Conservation (phyloP, 1,139 yeast genomes). For the Insectozyma bohioensis region DNA sequence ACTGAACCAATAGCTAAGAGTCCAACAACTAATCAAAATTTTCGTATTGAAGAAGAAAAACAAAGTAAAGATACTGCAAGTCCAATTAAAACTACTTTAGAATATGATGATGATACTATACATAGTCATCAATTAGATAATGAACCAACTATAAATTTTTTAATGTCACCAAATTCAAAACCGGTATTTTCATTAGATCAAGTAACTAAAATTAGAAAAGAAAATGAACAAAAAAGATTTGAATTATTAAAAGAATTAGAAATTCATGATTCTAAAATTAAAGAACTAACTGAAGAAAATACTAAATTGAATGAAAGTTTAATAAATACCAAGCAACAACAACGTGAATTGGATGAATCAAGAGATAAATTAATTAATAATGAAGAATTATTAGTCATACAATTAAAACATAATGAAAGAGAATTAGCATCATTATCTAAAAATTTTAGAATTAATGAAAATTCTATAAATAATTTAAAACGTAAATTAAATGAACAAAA, state of each 20-base stretch:
- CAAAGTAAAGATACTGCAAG: conserved; percentile 2
- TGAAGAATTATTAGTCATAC: conserved; percentile 29
- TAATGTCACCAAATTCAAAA: conserved; percentile 37
- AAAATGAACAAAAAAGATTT: conserved; percentile 17
- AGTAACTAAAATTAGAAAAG: conserved; percentile 28
- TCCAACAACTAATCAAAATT: conserved; percentile 39
- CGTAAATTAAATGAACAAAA: conserved; percentile 11
- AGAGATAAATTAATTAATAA: conserved; percentile 21
- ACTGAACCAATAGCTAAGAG: conserved; percentile 46
- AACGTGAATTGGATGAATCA: conserved; percentile 21
- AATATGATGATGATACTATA: conserved; percentile 5
- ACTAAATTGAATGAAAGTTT: conserved; percentile 20
- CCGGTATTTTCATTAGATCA: conserved; percentile 36
- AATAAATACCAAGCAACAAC: conserved; percentile 20
- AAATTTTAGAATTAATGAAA: conserved; percentile 25
- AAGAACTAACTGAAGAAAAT: conserved; percentile 21
- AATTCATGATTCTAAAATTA: conserved; percentile 18
- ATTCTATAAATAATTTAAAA: conserved; percentile 11
- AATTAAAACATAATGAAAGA: conserved; percentile 29
- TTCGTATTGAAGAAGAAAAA: conserved; percentile 17
- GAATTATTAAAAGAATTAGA: conserved; percentile 14
- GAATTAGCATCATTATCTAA: conserved; percentile 32
- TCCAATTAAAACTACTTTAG: conserved; percentile 6
- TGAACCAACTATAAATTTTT: conserved; percentile 17
- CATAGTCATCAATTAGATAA: conserved; percentile 6